These are phyloP conservation scores for Pichia kluyveri DNA, from an alignment of 805 yeast species.

Conservation along the genomic window DNA sequence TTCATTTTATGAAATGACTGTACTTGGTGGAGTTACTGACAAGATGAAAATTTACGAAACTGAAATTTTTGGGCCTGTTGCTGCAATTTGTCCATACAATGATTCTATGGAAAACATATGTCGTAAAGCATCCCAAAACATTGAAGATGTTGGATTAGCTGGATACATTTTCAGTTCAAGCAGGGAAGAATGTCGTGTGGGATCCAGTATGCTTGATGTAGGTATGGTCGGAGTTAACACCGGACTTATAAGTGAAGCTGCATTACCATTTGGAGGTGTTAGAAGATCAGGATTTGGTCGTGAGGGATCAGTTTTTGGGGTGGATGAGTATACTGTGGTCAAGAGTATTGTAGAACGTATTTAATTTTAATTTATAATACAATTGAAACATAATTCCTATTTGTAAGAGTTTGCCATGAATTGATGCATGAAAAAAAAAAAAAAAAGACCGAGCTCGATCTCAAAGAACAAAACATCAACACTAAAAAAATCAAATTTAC, in stretches of 20 bases:
- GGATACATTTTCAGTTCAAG: slow-evolving; percentile 59
- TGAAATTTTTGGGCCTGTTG: slow-evolving; percentile 77
- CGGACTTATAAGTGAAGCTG: slow-evolving; percentile 56
- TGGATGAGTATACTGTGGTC: slow-evolving; percentile 57
- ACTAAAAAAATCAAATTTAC: too few species aligned
- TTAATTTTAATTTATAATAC: background rate
- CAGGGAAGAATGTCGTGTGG: slow-evolving; percentile 39
- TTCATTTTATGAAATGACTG: slow-evolving; percentile 57
- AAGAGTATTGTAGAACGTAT: slow-evolving; percentile 49
- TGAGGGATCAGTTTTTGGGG: slow-evolving; percentile 66
- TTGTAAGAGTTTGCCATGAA: too few species aligned
- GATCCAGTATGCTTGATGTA: slow-evolving; percentile 53
- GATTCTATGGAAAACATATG: slow-evolving; percentile 46
- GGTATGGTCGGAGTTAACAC: slow-evolving; percentile 80
- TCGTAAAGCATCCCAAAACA: slow-evolving; percentile 46
- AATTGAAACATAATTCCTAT: too few species aligned
- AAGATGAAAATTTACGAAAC: slow-evolving; percentile 50
- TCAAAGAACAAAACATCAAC: background rate
- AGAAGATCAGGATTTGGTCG: slow-evolving; percentile 70
- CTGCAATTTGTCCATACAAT: slow-evolving; percentile 50
- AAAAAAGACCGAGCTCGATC: background rate
- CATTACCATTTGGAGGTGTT: slow-evolving; percentile 65
- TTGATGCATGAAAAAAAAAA: too few species aligned
- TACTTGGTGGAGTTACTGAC: slow-evolving; percentile 44
- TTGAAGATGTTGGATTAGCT: slow-evolving; percentile 52